phyloP scores from a whole-genome alignment of 257 asterid species.

The Fraxinus cuspidata region DNA sequence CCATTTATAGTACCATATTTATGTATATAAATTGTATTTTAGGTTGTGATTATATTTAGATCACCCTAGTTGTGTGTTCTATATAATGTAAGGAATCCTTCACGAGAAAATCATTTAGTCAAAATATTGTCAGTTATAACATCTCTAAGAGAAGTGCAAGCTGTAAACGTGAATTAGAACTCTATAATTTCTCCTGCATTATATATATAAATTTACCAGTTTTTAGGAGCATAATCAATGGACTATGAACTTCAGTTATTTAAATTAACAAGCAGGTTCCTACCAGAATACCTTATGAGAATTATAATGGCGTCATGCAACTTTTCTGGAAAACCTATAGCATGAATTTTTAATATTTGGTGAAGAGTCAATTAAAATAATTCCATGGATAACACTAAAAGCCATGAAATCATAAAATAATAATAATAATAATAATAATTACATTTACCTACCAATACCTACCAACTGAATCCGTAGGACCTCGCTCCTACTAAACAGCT shows the following conservation, averaged over 20 bases:
- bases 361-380: background rate
- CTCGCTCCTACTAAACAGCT: slow-evolving; percentile 62
- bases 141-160: too few relatives aligned
- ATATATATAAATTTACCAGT: background rate
- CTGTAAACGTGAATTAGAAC: too few relatives aligned
- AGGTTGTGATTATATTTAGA: too few relatives aligned
- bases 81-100: too few relatives aligned
- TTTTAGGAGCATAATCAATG: background rate
- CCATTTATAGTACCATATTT: too few relatives aligned
- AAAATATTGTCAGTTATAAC: too few relatives aligned
- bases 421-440: too few relatives aligned
- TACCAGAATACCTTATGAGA: background rate
- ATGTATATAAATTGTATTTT: too few relatives aligned
- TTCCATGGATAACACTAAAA: background rate
- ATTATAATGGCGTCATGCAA: background rate
- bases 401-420: background rate
- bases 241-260: background rate
- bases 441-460: too few relatives aligned
- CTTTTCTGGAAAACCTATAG: background rate
- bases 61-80: too few relatives aligned
- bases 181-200: too few relatives aligned
- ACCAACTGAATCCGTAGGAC: slow-evolving; percentile 63
- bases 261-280: background rate
- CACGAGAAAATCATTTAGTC: too few relatives aligned
- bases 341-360: background rate